Percentiles rank a stretch among this genome's conserved stretches.
Conservation (phyloP, 2,329 filamentous ascomycete genomes). For the Dothistroma septosporum region DNA sequence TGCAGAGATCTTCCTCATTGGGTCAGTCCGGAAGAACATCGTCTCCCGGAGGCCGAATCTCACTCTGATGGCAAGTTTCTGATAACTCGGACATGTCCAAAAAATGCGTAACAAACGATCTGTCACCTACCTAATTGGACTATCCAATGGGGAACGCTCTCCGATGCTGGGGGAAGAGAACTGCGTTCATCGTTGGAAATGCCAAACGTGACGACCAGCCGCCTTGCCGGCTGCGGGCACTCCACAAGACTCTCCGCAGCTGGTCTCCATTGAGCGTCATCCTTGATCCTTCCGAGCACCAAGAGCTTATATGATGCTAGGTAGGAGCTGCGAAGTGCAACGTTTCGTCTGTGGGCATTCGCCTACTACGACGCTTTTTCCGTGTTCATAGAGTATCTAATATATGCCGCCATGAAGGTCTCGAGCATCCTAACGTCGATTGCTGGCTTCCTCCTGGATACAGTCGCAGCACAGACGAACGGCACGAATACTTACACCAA, state of each 20-base stretch:
- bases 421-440: conserved; percentile 8
- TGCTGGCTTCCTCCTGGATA: conserved; percentile 9
- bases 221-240: neutral
- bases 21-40: too few species aligned
- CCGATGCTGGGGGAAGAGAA: too few species aligned
- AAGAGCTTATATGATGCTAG: neutral
- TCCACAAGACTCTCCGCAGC: neutral
- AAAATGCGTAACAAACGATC: too few species aligned
- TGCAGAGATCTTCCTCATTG: too few species aligned
- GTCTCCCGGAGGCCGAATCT: too few species aligned
- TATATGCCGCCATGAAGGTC: neutral
- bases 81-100: too few species aligned
- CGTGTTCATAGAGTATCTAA: neutral
- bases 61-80: too few species aligned
- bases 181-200: neutral
- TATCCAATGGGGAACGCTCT: too few species aligned
- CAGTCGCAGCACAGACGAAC: conserved; percentile 19
- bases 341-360: too few species aligned
- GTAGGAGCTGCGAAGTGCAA: too few species aligned
- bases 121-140: too few species aligned
- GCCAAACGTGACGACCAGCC: neutral
- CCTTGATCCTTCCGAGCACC: neutral
- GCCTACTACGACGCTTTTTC: too few species aligned
- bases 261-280: neutral
- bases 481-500: conserved; percentile 42